Evolutionary conservation across 768 basidiomycete species (phyloP), one percentile per base, ranked within the genome.

Genomic region (Phallus indusiatus): DNA sequence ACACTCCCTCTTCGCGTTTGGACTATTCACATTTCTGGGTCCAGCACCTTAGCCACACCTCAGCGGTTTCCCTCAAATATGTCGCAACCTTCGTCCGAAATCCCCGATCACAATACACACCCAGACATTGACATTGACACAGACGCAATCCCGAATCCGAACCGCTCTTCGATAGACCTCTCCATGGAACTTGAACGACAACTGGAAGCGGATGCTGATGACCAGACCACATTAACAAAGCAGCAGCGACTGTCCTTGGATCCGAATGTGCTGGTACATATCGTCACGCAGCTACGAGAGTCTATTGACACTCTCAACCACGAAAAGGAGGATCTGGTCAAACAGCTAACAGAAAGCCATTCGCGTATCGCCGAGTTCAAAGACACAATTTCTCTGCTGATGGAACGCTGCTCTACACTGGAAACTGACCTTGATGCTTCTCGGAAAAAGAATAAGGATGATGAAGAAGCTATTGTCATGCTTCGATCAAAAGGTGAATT

Each of bases 161-260:
- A 59, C 37, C 57, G 57, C 50, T 57, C 60, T 42, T 64, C 62
- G 12, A 88, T 90, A 67, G 89, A 92, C 71, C 80, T 88, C 61
- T 81, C 81, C 52, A 79, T 92, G 62, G 88, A 88, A 65, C 81
- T 92, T 62, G 90, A 92, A 68, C 82, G 79, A 54, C 81, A 89
- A 71, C 79, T 92, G 46, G 77, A 83, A 28, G 22, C 28, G 42
- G 61, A 33, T 18, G 61, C 50, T n/a, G 59, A 62, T 17, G 33
- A 42, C 49, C 76, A 78, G 67, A 87, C 81, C 4, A 76, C 74
- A 1, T 63, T 70, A 58, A 68, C 79, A 66, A 18, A 36, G 22
- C 14, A 59, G 16, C 36, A 52, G 16, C 47, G 47, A 33, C 74
- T 75, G 49, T 81, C 83, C 0, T 76, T 90, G 50, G 90, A 93